Evolutionary conservation across 2,329 filamentous ascomycete species (phyloP), one percentile per base, ranked within the genome.

Genomic region (Plenodomus tracheiphilus): DNA sequence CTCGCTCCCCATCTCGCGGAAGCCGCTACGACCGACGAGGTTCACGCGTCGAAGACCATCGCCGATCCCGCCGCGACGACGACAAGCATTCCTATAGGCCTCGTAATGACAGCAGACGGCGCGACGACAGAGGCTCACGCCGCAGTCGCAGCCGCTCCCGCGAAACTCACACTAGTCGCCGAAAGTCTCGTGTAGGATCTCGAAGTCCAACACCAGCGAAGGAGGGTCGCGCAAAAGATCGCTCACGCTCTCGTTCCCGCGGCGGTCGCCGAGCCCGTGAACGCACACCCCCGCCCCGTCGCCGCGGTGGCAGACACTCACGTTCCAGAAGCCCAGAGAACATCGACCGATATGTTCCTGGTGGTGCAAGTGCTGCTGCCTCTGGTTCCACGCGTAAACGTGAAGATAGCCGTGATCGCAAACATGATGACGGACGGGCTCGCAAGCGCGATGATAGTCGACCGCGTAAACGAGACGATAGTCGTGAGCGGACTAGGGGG

Each of bases 321-420:
- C 62, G 59, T 3, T 62, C 62, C 15, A 53, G 70, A 16, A 74
- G 70, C 46, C 71, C 65, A 2, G 66, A 71, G 13, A 67, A 68
- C 19, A 74, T 74, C 20, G 72, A 73, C 41, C 55, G 71, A 4
- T 74, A 73, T 38, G 56, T 73, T 4, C 71, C 70, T 16, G 65
- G 62, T 17, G 56, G 58, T n/a, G 58, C 51, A 37, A 55, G 34
- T 20, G 45, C 22, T 34, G 51, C 59, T 20, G 45, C 22, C 34
- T 49, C 59, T 15, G 59, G 58, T 11, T 57, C 56, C 25, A 53
- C 77, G 7, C 65, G 59, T 13, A 61, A 61, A 42, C 57, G 53
- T 2, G 46, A 51, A 8, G 48, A 55, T 20, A 59, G 56, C 21
- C 58, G 57, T 4, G 47, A 55, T 16, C 56, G 58, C 35, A 52